Conservation (phyloP, 2,329 filamentous ascomycete genomes). For the Penicillium sp. region DNA sequence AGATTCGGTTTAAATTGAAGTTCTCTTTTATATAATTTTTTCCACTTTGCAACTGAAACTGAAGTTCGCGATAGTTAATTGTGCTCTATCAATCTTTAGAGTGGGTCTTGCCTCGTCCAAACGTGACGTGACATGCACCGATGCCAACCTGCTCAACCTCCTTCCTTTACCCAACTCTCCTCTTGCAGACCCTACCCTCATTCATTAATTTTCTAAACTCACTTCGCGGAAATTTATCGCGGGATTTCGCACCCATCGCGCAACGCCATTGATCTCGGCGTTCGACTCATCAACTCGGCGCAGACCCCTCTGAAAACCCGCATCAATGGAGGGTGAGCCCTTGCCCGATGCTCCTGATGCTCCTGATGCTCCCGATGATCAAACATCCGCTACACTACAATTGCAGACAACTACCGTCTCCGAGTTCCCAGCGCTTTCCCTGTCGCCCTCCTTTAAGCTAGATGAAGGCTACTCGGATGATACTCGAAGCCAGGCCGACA, state of each 20-base stretch:
- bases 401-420: slow-evolving; percentile 27
- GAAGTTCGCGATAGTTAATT: neutral
- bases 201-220: neutral
- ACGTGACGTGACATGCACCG: slow-evolving; percentile 24
- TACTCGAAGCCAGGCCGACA: slow-evolving; percentile 49
- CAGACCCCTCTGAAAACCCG: slow-evolving; percentile 3
- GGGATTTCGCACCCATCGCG: neutral
- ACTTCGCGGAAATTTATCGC: neutral
- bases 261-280: slow-evolving; percentile 1
- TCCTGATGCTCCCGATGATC: slow-evolving; percentile 16
- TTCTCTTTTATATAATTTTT: neutral
- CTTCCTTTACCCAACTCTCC: neutral
- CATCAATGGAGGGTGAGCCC: slow-evolving; percentile 33
- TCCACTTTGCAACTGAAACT: neutral
- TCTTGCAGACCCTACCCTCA: neutral
- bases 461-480: slow-evolving; percentile 90
- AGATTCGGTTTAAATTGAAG: neutral
- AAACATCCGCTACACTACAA: slow-evolving; percentile 23
- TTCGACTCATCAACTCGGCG: slow-evolving; percentile 2
- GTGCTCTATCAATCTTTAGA: slow-evolving; percentile 11
- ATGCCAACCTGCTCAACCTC: slow-evolving; percentile 6
- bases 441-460: slow-evolving; percentile 54
- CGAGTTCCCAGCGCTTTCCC: slow-evolving; percentile 28
- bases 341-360: slow-evolving; percentile 16
- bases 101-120: slow-evolving; percentile 17